Evolutionary conservation across 768 basidiomycete species (phyloP).

Genomic region (Suillus discolor): DNA sequence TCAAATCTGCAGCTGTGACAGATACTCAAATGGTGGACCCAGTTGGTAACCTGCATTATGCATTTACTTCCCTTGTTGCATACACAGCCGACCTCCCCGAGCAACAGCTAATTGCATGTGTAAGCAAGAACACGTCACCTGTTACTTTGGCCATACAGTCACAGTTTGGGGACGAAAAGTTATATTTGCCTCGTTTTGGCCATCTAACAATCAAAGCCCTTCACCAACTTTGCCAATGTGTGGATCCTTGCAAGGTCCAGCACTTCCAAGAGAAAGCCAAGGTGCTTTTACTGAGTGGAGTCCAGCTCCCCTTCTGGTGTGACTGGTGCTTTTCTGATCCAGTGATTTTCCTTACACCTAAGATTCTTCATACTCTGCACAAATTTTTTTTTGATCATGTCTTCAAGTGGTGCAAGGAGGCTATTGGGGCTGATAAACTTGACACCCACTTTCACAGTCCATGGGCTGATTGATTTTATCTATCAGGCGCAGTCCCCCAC

Average conservation of each 20-base stretch:
- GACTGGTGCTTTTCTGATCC: constrained; percentile 38
- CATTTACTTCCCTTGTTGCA: too few species aligned
- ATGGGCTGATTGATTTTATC: constrained; percentile 38
- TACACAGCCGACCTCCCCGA: too few species aligned
- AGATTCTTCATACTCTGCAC: constrained; percentile 24
- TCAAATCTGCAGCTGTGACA: too few species aligned
- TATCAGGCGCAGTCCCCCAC: constrained; percentile 36
- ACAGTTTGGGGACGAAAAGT: too few species aligned
- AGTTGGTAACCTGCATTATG: too few species aligned
- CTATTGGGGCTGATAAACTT: constrained; percentile 34
- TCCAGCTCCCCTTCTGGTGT: constrained; percentile 37
- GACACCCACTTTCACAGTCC: constrained; percentile 38
- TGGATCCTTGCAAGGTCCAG: constrained; percentile 28
- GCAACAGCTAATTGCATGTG: too few species aligned
- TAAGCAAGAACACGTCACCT: too few species aligned
- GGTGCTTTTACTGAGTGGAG: constrained; percentile 6
- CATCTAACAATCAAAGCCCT: constrained; percentile 11
- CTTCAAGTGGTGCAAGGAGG: constrained; percentile 37
- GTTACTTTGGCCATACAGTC: too few species aligned
- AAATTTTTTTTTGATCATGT: too few species aligned
- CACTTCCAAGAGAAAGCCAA: constrained; percentile 27
- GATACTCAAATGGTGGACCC: not conserved
- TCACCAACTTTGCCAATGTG: not conserved
- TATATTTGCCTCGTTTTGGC: constrained; percentile 2
- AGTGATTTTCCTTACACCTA: constrained; percentile 34